Conservation (phyloP, 371 early-diverging fungal species). For the Apophysomyces sp. region DNA sequence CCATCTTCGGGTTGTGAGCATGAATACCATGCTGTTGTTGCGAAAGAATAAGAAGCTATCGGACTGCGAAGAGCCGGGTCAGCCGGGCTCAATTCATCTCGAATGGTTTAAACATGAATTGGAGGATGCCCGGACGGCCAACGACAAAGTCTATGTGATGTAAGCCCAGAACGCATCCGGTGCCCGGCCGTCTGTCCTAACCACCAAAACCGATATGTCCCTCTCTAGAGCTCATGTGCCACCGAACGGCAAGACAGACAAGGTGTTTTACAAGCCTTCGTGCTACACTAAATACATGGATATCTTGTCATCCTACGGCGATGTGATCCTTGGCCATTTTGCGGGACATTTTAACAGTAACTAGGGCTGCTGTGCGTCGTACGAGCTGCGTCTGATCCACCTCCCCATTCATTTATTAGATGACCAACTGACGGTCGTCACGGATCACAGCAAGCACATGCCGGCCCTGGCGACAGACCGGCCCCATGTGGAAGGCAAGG, state of each 20-base stretch:
- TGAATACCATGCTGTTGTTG: conserved; percentile 27
- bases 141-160: conserved; percentile 20
- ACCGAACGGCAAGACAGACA: conserved; percentile 30
- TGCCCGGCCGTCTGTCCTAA: background rate
- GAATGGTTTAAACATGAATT: conserved; percentile 21
- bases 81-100: conserved; percentile 22
- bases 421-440: conserved; percentile 24
- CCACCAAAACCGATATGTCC: background rate
- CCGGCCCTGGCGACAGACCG: background rate
- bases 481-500: background rate
- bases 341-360: conserved; percentile 47
- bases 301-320: conserved; percentile 39
- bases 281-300: conserved; percentile 38
- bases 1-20: conserved; percentile 15
- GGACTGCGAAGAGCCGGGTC: conserved; percentile 20
- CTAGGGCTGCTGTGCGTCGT: too few relatives aligned
- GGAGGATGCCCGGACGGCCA: conserved; percentile 12
- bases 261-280: conserved; percentile 12
- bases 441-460: background rate
- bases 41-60: conserved; percentile 14
- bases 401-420: conserved; percentile 4
- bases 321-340: conserved; percentile 43
- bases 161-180: background rate
- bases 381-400: too few relatives aligned
- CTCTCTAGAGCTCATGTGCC: conserved; percentile 47